Evolutionary conservation across 2,329 filamentous ascomycete species (phyloP), one percentile per base, ranked within the genome.

Genomic region (Arthroderma uncinatum): DNA sequence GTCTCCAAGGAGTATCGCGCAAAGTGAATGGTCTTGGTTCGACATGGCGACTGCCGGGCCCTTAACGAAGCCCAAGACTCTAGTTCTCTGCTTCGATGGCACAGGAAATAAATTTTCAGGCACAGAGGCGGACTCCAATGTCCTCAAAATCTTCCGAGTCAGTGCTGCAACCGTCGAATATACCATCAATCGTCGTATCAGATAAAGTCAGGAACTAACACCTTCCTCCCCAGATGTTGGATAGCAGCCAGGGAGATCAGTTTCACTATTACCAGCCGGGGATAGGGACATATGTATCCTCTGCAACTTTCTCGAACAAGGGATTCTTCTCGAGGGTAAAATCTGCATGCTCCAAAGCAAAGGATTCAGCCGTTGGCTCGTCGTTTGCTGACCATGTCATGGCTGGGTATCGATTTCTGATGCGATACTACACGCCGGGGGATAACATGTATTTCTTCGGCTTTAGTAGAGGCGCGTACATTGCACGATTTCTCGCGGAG

Each of bases 371-470:
- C 4, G 54, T 63, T 36, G 62, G 62, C 7, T 58, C 58, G 2
- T 60, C 76, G 0, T 80, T 80, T 53, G 76, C 76, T 39, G 70
- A 73, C 1, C 79, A 81, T 59, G 76, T 81, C 3, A 73, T 79
- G 54, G 76, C 73, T 2, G 79, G 78, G 0, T 81, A 81, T 59
- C 68, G 73, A 2, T 81, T 81, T 56, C 63, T 81, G n/a, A 81
- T 81, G 79, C 73, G 76, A 6, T 78, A 78, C 62, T 80, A 80
- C 57, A 67, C 72, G 23, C 63, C 76, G 65, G 75, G 72, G 0
- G 77, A 78, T 60, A 74, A 75, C 50, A 78, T 81, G 33, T 81
- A 79, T 61, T 75, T 80, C 62, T 79, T 80, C 56, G 78, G 78
- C n/a, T 80, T 80, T 63, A 76, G 73, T 12, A 74, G 78, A 25